Evolutionary conservation across 2,329 filamentous ascomycete species (phyloP).

Genomic region (Chrysoporthe deuterocubensis): DNA sequence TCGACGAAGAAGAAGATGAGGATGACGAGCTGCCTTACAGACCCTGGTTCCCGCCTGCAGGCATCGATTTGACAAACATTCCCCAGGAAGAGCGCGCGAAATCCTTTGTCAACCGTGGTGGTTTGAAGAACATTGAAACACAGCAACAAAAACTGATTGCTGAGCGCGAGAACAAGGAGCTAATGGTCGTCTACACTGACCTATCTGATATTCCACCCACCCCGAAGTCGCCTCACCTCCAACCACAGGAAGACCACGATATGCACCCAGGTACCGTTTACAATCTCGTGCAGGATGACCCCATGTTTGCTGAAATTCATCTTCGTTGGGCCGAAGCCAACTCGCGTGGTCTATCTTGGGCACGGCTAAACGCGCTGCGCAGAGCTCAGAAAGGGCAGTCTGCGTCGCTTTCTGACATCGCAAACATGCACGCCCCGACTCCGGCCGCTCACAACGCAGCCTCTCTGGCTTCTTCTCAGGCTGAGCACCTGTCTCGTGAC

Average conservation of each 20-base stretch:
- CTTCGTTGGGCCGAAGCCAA: constrained; percentile 52
- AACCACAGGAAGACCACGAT: constrained; percentile 19
- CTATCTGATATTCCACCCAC: constrained; percentile 59
- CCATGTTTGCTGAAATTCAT: constrained; percentile 53
- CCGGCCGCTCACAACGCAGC: constrained; percentile 34
- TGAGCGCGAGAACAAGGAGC: constrained; percentile 60
- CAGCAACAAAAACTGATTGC: constrained; percentile 60
- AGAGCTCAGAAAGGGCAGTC: constrained; percentile 36
- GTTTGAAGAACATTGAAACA: constrained; percentile 54
- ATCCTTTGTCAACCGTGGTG: constrained; percentile 59
- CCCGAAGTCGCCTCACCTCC: constrained; percentile 54
- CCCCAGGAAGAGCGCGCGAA: constrained; percentile 50
- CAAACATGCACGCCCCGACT: constrained; percentile 25
- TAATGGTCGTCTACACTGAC: constrained; percentile 65
- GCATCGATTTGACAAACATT: constrained; percentile 52
- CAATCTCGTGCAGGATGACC: constrained; percentile 35
- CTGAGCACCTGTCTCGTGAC: constrained; percentile 40
- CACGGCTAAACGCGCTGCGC: constrained; percentile 47
- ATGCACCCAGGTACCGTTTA: constrained; percentile 18
- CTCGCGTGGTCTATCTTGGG: constrained; percentile 48
- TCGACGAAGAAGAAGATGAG: constrained; percentile 57
- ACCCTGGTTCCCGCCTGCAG: constrained; percentile 55
- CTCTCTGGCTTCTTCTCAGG: neutral
- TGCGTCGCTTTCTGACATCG: constrained; percentile 9
- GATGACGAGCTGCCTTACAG: constrained; percentile 55